Evolutionary conservation across 2,329 filamentous ascomycete species (phyloP).

Genomic region (Ceratocystis eucalypticola): DNA sequence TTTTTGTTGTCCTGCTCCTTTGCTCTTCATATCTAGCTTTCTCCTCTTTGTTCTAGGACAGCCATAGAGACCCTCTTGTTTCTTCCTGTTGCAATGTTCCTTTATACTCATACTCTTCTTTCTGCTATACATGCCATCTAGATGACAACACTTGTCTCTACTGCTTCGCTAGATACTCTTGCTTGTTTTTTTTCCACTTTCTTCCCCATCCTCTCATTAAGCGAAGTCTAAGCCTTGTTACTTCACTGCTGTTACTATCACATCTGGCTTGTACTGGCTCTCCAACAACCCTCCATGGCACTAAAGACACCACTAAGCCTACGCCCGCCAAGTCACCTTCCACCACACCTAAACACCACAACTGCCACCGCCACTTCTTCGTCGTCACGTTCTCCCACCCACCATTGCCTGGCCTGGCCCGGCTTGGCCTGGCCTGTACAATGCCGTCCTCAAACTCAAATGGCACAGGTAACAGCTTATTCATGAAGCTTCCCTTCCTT

Average conservation of each 20-base stretch:
- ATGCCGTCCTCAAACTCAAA: slow-evolving; percentile 4
- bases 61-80: background rate
- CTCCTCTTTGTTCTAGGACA: background rate
- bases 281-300: background rate
- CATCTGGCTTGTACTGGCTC: no score
- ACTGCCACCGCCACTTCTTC: no score
- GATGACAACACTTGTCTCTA: background rate
- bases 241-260: no score
- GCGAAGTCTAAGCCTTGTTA: no score
- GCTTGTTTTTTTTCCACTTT: background rate
- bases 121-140: background rate
- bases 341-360: no score
- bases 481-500: slow-evolving; percentile 13
- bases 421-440: background rate
- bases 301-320: background rate
- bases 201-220: no score
- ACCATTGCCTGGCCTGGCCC: background rate
- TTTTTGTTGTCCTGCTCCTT: no score
- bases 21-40: background rate
- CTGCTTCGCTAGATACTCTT: background rate
- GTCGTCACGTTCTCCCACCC: background rate
- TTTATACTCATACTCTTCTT: background rate
- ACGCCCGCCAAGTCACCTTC: no score
- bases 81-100: background rate
- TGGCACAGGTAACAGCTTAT: background rate